Base-by-base conservation (phyloP, 2,329 filamentous ascomycete genomes). In the Didymella sp. region DNA sequence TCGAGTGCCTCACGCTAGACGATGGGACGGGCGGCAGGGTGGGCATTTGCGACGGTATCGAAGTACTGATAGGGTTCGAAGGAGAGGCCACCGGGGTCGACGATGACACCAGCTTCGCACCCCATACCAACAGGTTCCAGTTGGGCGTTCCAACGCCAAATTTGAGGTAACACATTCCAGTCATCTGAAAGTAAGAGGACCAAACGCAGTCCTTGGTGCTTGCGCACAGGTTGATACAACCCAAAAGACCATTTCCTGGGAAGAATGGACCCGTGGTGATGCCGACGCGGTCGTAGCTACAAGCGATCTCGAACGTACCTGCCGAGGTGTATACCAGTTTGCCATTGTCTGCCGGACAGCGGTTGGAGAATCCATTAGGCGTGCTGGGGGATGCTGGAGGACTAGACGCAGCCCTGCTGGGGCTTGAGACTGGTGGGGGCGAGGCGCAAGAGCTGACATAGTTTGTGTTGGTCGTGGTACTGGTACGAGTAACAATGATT, bases 391-490 rank as follows among this genome's bases (percentile, higher is more conserved):
- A 35, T 9, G 31, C 31, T 9, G 31, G 8, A 13, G 21, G 21
- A 28, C 28, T 43, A 4, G 30, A 37, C 11, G 22, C 11, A 22
- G 49, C 13, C 6, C 30, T 42, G 27, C 37, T 38, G 24, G 51
- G 35, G 43, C 43, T 53, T 22, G 40, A 28, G 27, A 7, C 13
- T 11, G 6, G 5, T 8, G 28, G 28, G 24, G 44, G 37, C 12
- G 28, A 24, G 6, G 43, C 25, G 22, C 51, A 54, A 30, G 51
- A 54, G 37, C 51, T 54, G 6, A 54, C 44, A 24, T 48, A 54
- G 22, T 54, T 54, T 6, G 51, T 54, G 17, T 54, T 54, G 21
- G 51, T 54, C 4, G 35, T 54, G 17, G 24, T 37, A 7, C 9
- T 25, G 11, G 43, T 54, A 6, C 40, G 43, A 13, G 43, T 54